Evolutionary conservation across 805 yeast species (phyloP).

Genomic region (Suhomyces sp.): DNA sequence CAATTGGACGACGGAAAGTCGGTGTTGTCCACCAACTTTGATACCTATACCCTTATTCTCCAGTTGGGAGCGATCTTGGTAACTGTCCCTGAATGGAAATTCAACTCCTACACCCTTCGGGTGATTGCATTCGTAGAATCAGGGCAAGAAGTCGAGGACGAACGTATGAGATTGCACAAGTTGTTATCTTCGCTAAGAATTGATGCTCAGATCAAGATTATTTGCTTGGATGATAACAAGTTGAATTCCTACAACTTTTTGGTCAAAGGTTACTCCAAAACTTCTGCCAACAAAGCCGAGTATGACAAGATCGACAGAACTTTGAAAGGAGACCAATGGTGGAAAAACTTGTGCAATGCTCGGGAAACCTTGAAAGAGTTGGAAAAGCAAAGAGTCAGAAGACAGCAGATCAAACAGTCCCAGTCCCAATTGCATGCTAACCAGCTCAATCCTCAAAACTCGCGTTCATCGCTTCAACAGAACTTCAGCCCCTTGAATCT

Average conservation of each 20-base stretch:
- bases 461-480: neutral
- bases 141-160: conserved; percentile 66
- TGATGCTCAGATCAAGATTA: conserved; percentile 73
- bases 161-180: conserved; percentile 55
- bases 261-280: conserved; percentile 59
- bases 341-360: conserved; percentile 65
- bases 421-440: conserved; percentile 1
- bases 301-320: conserved; percentile 47
- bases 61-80: conserved; percentile 91
- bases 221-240: conserved; percentile 58
- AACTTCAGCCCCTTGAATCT: conserved; percentile 26
- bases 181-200: conserved; percentile 78
- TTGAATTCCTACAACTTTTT: conserved; percentile 69
- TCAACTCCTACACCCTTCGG: conserved; percentile 61
- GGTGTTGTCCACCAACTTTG: conserved; percentile 84
- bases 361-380: conserved; percentile 42
- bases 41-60: conserved; percentile 88
- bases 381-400: conserved; percentile 25
- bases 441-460: neutral
- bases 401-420: conserved; percentile 3
- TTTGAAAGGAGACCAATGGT: conserved; percentile 76
- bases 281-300: conserved; percentile 19
- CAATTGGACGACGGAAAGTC: conserved; percentile 63
- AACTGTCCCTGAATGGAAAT: conserved; percentile 92
- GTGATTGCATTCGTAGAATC: conserved; percentile 89